Conservation (phyloP, 1,139 yeast species). For the Geotrichum candidum region DNA sequence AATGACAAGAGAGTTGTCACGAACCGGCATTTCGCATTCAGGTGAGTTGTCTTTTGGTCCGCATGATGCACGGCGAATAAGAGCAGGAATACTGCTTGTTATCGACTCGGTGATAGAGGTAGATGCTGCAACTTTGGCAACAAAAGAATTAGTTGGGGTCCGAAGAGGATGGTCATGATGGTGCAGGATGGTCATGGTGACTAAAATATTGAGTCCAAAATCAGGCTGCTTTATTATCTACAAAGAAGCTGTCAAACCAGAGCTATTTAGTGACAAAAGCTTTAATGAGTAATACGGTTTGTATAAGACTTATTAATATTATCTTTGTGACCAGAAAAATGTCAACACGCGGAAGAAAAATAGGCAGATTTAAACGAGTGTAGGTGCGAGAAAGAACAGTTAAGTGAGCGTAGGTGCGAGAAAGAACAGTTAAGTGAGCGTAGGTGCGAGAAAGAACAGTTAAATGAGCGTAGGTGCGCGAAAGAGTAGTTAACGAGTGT, state of each 20-base stretch:
- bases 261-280: background rate
- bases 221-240: background rate
- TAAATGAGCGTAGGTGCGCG: background rate
- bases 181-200: background rate
- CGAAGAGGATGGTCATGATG: background rate
- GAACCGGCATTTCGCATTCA: conserved; percentile 29
- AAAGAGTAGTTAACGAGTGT: too few species aligned
- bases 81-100: background rate
- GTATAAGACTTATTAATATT: too few species aligned
- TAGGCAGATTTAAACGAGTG: too few species aligned
- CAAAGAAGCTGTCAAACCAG: background rate
- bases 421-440: background rate
- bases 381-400: background rate
- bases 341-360: too few species aligned
- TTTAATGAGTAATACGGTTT: background rate
- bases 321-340: too few species aligned
- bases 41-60: conserved; percentile 21
- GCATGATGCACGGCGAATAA: conserved; percentile 18
- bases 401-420: background rate
- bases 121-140: background rate
- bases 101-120: background rate
- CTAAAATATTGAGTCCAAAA: background rate
- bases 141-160: background rate
- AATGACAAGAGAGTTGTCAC: conserved; percentile 32
- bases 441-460: background rate